Percentiles rank a stretch among this genome's conserved stretches.
These are phyloP conservation scores for Colletotrichum sp. DNA, from an alignment of 2,329 filamentous ascomycete genomes.

Conservation along the genomic window DNA sequence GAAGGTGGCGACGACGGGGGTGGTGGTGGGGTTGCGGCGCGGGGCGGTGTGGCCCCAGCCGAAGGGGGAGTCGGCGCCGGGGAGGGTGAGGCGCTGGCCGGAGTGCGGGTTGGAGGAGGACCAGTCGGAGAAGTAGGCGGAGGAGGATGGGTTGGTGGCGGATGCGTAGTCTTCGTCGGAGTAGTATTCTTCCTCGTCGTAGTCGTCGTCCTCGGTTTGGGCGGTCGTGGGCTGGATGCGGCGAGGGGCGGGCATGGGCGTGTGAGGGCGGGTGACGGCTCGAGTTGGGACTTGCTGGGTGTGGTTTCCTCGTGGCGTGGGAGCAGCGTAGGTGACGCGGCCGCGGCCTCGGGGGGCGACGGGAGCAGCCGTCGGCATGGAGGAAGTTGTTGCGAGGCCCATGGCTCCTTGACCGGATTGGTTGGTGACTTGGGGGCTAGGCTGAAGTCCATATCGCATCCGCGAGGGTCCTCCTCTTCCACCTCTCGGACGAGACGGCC, in stretches of 20 bases:
- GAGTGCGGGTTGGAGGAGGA: neutral
- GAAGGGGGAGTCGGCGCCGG: neutral
- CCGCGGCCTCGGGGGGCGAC: neutral
- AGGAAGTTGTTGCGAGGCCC: neutral
- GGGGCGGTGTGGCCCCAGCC: neutral
- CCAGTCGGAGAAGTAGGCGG: neutral
- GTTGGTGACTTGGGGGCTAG: neutral
- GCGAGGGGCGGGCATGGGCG: neutral
- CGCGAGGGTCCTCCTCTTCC: neutral
- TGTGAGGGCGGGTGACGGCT: neutral
- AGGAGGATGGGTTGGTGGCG: neutral
- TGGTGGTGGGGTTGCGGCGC: neutral
- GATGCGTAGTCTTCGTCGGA: neutral
- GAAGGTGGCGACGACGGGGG: neutral
- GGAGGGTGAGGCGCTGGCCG: neutral
- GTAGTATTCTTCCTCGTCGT: neutral
- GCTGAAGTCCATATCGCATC: neutral
- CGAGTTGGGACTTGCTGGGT: neutral
- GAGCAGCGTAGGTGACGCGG: neutral
- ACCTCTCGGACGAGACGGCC: neutral
- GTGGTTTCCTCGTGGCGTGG: neutral
- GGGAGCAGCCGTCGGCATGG: neutral
- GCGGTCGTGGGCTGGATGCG: too few species aligned
- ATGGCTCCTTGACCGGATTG: neutral
- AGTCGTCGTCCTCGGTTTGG: neutral